These are phyloP conservation scores for Umbelopsis isabellina DNA, from an alignment of 192 early-diverging fungal species.

Conservation along the genomic window DNA sequence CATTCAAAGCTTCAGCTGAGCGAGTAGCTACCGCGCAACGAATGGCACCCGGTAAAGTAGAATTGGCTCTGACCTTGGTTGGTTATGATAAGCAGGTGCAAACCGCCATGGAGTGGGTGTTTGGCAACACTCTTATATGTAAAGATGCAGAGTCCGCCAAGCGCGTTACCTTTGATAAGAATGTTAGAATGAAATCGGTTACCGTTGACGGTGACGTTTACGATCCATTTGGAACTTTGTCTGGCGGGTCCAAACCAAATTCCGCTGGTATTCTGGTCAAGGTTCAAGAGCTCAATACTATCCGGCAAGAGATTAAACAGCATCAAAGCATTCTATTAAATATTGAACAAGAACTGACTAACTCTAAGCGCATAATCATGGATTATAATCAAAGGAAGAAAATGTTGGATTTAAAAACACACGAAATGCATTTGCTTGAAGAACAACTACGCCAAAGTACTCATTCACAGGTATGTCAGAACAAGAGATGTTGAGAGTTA, in stretches of 20 bases:
- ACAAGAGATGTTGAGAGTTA: constrained; percentile 17
- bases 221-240: constrained; percentile 91
- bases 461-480: constrained; percentile 60
- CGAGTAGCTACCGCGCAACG: constrained; percentile 71
- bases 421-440: constrained; percentile 78
- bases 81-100: constrained; percentile 80
- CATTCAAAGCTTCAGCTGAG: constrained; percentile 56
- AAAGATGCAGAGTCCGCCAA: constrained; percentile 84
- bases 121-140: constrained; percentile 92
- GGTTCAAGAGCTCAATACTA: constrained; percentile 72
- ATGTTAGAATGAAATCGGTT: constrained; percentile 86
- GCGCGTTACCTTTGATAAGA: constrained; percentile 85
- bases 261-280: constrained; percentile 75
- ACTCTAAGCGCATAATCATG: constrained; percentile 54
- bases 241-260: constrained; percentile 85
- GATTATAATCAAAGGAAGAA: constrained; percentile 65
- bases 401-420: constrained; percentile 72
- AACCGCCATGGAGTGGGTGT: constrained; percentile 89
- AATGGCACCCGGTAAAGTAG: constrained; percentile 85
- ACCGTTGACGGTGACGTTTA: constrained; percentile 97
- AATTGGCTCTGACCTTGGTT: constrained; percentile 85
- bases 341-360: constrained; percentile 58
- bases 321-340: constrained; percentile 53
- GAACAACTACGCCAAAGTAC: constrained; percentile 78
- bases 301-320: constrained; percentile 53